Conservation (phyloP, 306 rosid species). For the Amphicarpaea edgeworthii region DNA sequence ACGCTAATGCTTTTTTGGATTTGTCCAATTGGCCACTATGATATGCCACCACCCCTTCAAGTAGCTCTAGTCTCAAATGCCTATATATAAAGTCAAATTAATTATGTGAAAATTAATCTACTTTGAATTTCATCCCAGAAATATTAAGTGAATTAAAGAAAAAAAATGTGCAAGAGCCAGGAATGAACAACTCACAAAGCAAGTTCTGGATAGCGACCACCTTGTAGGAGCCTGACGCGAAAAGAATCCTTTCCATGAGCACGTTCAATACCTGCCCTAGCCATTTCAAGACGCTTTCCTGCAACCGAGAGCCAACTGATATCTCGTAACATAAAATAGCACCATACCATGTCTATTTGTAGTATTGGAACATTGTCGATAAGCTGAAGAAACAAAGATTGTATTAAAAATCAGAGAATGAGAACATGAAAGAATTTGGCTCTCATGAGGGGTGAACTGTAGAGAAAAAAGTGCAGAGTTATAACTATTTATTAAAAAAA, state of each 20-base stretch:
- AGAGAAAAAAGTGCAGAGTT: neutral
- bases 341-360: conserved; percentile 98
- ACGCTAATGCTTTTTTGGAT: conserved; percentile 64
- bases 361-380: conserved; percentile 91
- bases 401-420: no score
- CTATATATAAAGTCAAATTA: conserved; percentile 48
- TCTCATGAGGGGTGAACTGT: no score
- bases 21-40: conserved; percentile 76
- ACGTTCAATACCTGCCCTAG: conserved; percentile 79
- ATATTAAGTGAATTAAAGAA: neutral
- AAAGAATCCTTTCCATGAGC: conserved; percentile 85
- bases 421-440: no score
- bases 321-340: conserved; percentile 96
- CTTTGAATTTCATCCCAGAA: conserved; percentile 8
- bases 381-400: conserved; percentile 61
- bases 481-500: neutral
- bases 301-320: conserved; percentile 87
- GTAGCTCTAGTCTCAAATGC: conserved; percentile 85
- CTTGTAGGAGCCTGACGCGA: conserved; percentile 81
- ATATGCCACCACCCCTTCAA: conserved; percentile 96
- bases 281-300: conserved; percentile 77
- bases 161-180: neutral
- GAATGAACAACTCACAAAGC: conserved; percentile 72
- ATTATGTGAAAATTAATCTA: conserved; percentile 32
- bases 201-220: conserved; percentile 83